These are phyloP conservation scores for Sarocladiaceae sp. DNA, from an alignment of 2,329 filamentous ascomycete genomes.

Conservation along the genomic window DNA sequence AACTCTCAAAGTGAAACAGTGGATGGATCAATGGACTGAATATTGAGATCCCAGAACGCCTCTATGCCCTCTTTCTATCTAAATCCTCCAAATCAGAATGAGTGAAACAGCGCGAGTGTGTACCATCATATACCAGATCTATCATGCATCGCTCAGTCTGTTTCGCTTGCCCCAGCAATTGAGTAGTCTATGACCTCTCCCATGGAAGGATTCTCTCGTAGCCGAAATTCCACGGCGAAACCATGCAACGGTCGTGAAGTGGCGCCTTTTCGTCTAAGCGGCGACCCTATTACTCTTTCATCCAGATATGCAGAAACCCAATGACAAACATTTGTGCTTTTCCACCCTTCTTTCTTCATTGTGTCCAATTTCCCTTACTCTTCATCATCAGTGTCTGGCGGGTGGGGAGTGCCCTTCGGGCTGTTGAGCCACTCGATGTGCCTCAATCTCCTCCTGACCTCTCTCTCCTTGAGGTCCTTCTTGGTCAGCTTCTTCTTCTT, in stretches of 20 bases:
- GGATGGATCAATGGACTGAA: no score
- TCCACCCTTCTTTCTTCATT: not conserved
- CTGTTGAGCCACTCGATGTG: conserved; percentile 84
- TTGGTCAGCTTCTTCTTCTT: conserved; percentile 99
- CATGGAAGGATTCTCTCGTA: no score
- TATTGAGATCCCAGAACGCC: conserved; percentile 1
- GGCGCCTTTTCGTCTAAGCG: not conserved
- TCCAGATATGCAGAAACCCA: no score
- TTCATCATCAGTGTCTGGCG: conserved; percentile 74
- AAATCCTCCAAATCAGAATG: not conserved
- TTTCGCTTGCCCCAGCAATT: not conserved
- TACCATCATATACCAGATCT: conserved; percentile 7
- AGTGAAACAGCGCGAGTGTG: not conserved
- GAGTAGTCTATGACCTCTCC: not conserved
- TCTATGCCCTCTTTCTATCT: conserved; percentile 9
- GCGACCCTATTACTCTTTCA: no score
- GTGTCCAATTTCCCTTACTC: conserved; percentile 27
- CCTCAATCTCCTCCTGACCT: conserved; percentile 79
- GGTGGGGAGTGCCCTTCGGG: conserved; percentile 78
- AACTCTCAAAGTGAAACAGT: no score
- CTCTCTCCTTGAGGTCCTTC: conserved; percentile 90
- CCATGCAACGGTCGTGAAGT: not conserved
- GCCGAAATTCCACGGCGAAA: no score
- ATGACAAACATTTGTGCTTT: not conserved
- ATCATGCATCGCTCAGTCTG: not conserved